Base-by-base conservation (phyloP, 805 yeast species). In the Hanseniaspora pseudoguilliermondii region DNA sequence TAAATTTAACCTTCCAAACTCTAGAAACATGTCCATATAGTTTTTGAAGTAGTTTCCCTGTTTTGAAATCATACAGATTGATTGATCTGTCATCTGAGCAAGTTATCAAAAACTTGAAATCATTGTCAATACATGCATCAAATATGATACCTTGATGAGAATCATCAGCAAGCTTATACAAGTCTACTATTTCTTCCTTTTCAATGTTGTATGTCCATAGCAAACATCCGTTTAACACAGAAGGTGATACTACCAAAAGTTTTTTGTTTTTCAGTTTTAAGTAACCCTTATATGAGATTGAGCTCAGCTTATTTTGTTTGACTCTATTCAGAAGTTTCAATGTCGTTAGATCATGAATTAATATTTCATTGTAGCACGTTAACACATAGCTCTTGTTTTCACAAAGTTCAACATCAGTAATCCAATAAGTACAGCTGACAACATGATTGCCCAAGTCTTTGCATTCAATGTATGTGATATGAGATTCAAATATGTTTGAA, bases 21-120 rank as follows among this genome's bases (percentile, higher is more conserved):
- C 98, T 78, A 0, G 97, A 91, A 1, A 85, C 83, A 65, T 93
- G 98, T 15, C 97, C 98, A 97, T 97, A 93, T 0, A 96, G 97
- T 29, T 82, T 78, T 1, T 91, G 84, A 41, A 85, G 61, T 36
- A 81, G 68, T 11, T 69, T 62, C 0, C 95, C 91, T 1, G 77
- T 64, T 7, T 63, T 63, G 59, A 83, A 70, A 61, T 80, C 80
- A 83, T 89, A 89, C 6, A 91, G 65, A 57, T 82, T 83, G 55
- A 93, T 81, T 0, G 96, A 86, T 59, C 98, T 75, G 65, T 91
- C 98, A 67, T 93, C 97, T 0, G 97, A 91, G 66, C 98, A 93
- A 49, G 91, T 82, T 1, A 83, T 81, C 8, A 87, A 69, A 56
- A 70, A 74, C 47, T 71, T 65, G 5, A 84, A 86, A 53, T 75